These are phyloP conservation scores for Kodamaea plutei DNA, from an alignment of 1,139 yeast genomes.

Conservation along the genomic window DNA sequence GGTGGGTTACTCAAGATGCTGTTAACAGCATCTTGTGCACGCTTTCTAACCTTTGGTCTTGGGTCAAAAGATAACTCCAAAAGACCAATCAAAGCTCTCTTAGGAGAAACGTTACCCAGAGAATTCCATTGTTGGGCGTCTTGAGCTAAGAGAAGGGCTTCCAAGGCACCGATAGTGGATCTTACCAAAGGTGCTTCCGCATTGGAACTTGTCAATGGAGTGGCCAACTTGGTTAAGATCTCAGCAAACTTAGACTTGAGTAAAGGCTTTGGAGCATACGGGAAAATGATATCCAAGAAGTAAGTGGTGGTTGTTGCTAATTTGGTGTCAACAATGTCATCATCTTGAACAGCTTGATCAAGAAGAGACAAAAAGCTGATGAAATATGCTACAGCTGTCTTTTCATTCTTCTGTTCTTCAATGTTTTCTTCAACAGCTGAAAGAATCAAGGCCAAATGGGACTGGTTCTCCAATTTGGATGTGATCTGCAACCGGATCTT, in stretches of 20 bases:
- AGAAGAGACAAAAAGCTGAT: slow-evolving; percentile 78
- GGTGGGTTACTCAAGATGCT: slow-evolving; percentile 67
- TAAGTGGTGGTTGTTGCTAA: slow-evolving; percentile 78
- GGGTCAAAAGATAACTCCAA: slow-evolving; percentile 79
- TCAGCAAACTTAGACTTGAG: slow-evolving; percentile 71
- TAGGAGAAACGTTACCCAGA: slow-evolving; percentile 61
- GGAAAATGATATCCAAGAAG: slow-evolving; percentile 74
- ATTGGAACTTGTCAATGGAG: slow-evolving; percentile 63
- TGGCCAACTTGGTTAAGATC: slow-evolving; percentile 75
- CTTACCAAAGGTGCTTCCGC: slow-evolving; percentile 84
- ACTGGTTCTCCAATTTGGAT: slow-evolving; percentile 81
- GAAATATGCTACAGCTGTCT: slow-evolving; percentile 70
- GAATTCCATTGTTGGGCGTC: slow-evolving; percentile 71
- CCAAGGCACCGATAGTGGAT: slow-evolving; percentile 83
- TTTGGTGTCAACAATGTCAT: slow-evolving; percentile 50
- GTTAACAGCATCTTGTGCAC: slow-evolving; percentile 84
- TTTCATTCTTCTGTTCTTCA: slow-evolving; percentile 60
- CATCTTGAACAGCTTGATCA: slow-evolving; percentile 64
- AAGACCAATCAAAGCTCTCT: slow-evolving; percentile 76
- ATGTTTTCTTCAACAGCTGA: slow-evolving; percentile 89
- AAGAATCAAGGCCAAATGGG: slow-evolving; percentile 65
- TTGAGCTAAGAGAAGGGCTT: slow-evolving; percentile 74
- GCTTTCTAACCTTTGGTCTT: slow-evolving; percentile 92
- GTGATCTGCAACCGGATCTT: slow-evolving; percentile 66
- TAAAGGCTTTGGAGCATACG: slow-evolving; percentile 66